Evolutionary conservation across 306 rosid genomes (phyloP), one percentile per base, ranked within the genome.

Genomic region (Vicia sativa): DNA sequence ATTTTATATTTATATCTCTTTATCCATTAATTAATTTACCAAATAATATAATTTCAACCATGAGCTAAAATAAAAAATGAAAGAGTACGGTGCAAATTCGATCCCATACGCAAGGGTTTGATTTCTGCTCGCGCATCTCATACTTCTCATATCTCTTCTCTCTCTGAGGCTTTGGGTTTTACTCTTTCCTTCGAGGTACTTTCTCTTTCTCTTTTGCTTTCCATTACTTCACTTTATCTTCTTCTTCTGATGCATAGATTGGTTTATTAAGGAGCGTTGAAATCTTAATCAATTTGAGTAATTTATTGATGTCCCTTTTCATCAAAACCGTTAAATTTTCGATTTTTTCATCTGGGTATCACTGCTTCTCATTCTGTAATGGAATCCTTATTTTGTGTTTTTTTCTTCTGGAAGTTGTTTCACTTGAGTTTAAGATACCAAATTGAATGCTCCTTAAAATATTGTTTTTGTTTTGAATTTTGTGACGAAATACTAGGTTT

Each of bases 341-440:
- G 0, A 55, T 54, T 55, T 28, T 57, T 4, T 57, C 19, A 70
- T 70, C 29, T 28, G 53, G 59, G 25, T 68, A 52, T 52, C 50
- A 35, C 1, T 8, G 21, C 1, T 19, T 23, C 21, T 0, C 2
- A 11, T 1, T 65, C 15, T 52, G 13, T 3, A 44, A 45, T 5
- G 31, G 34, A 66, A 66, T 11, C 42, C 19, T 44, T 4, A 1
- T 50, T 31, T 0, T 49, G 59, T 29, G 23, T 46, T 37, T 65
- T 28, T 29, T 25, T 25, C 4, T 6, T 37, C 38, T 34, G 38
- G 2, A 34, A 34, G 2, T 34, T 58, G n/a, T 7, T 9, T 59
- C 7, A 9, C 26, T 4, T 10, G 23, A 52, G 10, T 52, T 11
- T 19, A 52, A 21, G 4, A 13, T 11, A 35, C 2, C 34, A 18